Base-by-base conservation (phyloP, 805 yeast genomes). In the Wickerhamomyces mucosus region DNA sequence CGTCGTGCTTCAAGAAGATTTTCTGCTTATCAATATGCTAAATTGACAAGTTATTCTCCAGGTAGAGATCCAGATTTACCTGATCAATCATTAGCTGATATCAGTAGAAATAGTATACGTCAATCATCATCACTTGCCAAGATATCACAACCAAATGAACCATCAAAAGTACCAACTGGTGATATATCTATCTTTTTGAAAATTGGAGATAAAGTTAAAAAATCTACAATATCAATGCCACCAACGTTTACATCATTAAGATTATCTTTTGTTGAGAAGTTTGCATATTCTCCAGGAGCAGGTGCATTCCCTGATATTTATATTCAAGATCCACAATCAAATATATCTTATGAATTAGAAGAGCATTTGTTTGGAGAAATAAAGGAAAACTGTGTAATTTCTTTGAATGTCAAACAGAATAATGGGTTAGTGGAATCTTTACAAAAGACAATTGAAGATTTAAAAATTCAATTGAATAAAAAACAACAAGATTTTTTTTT, bases 1-100 rank as follows among this genome's bases (percentile, higher is more conserved):
- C 69, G 99, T 43, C 70, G 96, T 39, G 99, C 97, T 0, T 88
- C 96, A 0, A 79, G 89, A 44, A 64, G 98, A 34, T 89, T 80
- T 50, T 85, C 96, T 5, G 96, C 96, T 0, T 89, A 88, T 39
- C 97, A 89, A 48, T 78, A 78, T 56, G 84, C 94, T 1, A 82
- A 80, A 46, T 63, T 82, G 9, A 63, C 83, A 0, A 73, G 68
- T 38, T 59, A 58, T 37, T 50, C 68, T 9, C 55, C 55, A 1
- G 48, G 47, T 34, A 34, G 42, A 35, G 47, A 42, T 36, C 51
- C 47, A 21, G 51, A 50, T 17, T 38, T 53, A 8, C 45, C 56
- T 33, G 49, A 41, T 29, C 42, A 38, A 13, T 37, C 46, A 9
- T 26, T 44, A 6, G 21, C 42, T 11, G 51, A 42, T 11, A 31